Evolutionary conservation across 345 rosid genomes (phyloP), one percentile per base, ranked within the genome.

Genomic region (Ceriops tagal): DNA sequence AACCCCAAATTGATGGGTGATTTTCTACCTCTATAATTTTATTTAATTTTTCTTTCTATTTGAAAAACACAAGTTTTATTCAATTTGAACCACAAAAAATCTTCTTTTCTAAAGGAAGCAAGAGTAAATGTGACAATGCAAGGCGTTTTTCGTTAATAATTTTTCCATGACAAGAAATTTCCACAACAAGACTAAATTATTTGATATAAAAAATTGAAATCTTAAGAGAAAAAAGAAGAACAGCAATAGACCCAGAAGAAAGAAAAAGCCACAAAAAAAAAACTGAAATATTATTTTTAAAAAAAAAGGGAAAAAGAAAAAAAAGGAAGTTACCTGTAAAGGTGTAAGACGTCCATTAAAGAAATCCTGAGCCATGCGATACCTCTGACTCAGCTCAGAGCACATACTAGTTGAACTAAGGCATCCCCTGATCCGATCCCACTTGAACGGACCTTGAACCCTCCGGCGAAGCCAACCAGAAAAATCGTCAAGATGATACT

Each of bases 361-460:
- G 86, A 96, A 96, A 80, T 92, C 99, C 49, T 73, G 93, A 76
- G 98, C 92, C 88, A 79, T 81, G 61, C 87, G 78, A 49, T 73
- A 89, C 6, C 80, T 89, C 87, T 96, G 99, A 56, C 86, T 88
- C 63, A 96, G 35, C 81, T 92, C 95, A 28, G 87, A 53, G 57
- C 99, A 96, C 78, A 87, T 70, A 31, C 64, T 72, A 7, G 89
- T 85, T 5, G 90, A 79, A 73, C 86, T 83, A 66, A 96, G 85
- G 79, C 98, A 92, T 53, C 73, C 65, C 69, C 89, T 84, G 2
- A 96, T 84, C 51, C 82, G 59, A 66, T 92, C 95, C 98, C 99
- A 96, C 79, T 96, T 92, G 53, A 73, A 85, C 9, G 97, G 75
- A 66, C 86, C 81, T 15, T 79, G 81, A 58, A 96, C 98, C 61